These are phyloP conservation scores for Neobulgaria alba DNA, from an alignment of 2,329 filamentous ascomycete genomes.

Conservation along the genomic window DNA sequence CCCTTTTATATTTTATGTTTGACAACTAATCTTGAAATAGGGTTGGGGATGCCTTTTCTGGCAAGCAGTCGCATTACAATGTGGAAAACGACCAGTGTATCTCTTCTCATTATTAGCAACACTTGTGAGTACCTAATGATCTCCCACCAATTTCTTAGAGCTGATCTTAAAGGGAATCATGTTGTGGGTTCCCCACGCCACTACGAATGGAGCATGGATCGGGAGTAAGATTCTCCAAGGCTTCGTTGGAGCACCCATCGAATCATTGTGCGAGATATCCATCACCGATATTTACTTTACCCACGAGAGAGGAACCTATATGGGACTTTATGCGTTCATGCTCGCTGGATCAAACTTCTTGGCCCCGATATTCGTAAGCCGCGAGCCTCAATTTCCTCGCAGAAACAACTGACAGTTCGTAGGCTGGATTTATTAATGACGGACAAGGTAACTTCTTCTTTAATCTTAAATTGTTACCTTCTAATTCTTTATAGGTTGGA, in stretches of 20 bases:
- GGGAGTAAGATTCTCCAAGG: slow-evolving; percentile 19
- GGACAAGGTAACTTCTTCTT: slow-evolving; percentile 27
- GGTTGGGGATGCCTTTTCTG: slow-evolving; percentile 31
- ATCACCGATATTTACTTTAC: slow-evolving; percentile 37
- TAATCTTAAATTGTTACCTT: no score
- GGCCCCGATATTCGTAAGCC: slow-evolving; percentile 38
- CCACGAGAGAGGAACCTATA: slow-evolving; percentile 35
- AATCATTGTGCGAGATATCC: slow-evolving; percentile 24
- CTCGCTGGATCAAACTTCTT: slow-evolving; percentile 38
- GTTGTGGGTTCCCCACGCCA: slow-evolving; percentile 30
- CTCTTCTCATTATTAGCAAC: slow-evolving; percentile 30
- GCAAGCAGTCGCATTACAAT: slow-evolving; percentile 30
- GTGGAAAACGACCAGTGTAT: slow-evolving; percentile 16
- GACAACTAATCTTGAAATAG: background rate
- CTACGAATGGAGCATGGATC: slow-evolving; percentile 31
- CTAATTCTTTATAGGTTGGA: slow-evolving; percentile 31
- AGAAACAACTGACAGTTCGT: no score
- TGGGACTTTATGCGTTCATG: slow-evolving; percentile 36
- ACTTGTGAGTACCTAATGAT: slow-evolving; percentile 30
- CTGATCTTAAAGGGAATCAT: slow-evolving; percentile 29
- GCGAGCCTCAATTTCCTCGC: no score
- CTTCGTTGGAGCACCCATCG: slow-evolving; percentile 12
- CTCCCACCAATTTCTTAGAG: slow-evolving; percentile 30
- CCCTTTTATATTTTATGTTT: no score
- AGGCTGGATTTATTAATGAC: slow-evolving; percentile 43